Conservation (phyloP, 768 basidiomycete genomes). For the Mycena haematopus region DNA sequence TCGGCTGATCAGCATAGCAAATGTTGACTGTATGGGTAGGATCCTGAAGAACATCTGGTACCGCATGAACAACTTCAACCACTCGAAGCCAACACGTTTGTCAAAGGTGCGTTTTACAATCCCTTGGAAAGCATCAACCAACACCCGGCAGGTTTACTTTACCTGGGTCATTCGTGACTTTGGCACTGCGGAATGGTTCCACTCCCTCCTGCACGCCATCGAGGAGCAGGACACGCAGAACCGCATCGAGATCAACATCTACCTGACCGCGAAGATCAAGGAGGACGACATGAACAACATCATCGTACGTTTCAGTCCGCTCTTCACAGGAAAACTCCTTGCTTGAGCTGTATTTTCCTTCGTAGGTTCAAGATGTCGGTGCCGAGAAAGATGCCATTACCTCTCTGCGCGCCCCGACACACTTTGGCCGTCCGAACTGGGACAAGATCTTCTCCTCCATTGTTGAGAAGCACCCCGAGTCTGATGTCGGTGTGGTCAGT, state of each 20-base stretch:
- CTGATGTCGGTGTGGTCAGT: slow-evolving; percentile 88
- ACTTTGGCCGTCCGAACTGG: slow-evolving; percentile 92
- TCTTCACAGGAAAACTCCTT: neutral
- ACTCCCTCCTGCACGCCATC: slow-evolving; percentile 90
- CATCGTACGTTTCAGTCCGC: slow-evolving; percentile 54
- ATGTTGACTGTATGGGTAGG: slow-evolving; percentile 42
- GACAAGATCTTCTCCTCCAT: slow-evolving; percentile 78
- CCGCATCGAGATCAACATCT: slow-evolving; percentile 92
- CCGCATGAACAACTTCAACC: slow-evolving; percentile 89
- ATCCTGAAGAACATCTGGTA: slow-evolving; percentile 95
- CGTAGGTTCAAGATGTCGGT: slow-evolving; percentile 85
- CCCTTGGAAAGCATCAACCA: neutral
- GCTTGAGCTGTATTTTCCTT: neutral
- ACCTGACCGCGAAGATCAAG: slow-evolving; percentile 91
- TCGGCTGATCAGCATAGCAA: neutral
- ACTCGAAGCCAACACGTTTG: slow-evolving; percentile 79
- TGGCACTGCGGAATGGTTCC: slow-evolving; percentile 92
- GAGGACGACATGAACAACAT: slow-evolving; percentile 96
- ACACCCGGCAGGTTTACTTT: slow-evolving; percentile 68
- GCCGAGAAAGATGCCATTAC: slow-evolving; percentile 94
- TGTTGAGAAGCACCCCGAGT: slow-evolving; percentile 82
- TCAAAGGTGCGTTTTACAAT: slow-evolving; percentile 63
- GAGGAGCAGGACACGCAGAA: slow-evolving; percentile 91
- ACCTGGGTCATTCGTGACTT: slow-evolving; percentile 97
- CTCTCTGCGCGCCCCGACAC: slow-evolving; percentile 87